Conservation (phyloP, 2,329 filamentous ascomycete species). For the Pyricularia sp. region DNA sequence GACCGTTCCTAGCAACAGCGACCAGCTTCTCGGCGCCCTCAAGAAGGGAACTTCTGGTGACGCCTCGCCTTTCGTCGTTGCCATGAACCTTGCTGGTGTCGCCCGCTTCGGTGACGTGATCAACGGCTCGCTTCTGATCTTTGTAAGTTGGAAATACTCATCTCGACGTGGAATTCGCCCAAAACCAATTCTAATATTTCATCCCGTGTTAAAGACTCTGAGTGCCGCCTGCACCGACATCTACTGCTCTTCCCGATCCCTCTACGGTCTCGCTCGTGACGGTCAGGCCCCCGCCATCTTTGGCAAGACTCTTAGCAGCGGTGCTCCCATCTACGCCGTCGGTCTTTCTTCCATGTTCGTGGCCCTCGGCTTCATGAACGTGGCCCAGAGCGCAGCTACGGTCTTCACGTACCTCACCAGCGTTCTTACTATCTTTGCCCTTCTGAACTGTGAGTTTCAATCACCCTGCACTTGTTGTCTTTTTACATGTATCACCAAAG, state of each 20-base stretch:
- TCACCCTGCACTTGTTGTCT: slow-evolving; percentile 50
- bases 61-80: not conserved
- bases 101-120: not conserved
- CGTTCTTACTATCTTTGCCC: slow-evolving; percentile 33
- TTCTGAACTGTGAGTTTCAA: slow-evolving; percentile 18
- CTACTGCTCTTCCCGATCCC: not conserved
- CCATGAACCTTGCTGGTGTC: not conserved
- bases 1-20: not conserved
- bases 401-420: slow-evolving; percentile 3
- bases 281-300: not conserved
- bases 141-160: not conserved
- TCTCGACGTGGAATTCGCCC: too few species aligned
- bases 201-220: not conserved
- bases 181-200: not conserved
- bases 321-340: not conserved
- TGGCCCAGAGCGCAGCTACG: not conserved
- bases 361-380: not conserved
- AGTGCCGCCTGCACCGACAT: not conserved
- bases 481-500: not conserved
- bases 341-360: not conserved
- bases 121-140: not conserved
- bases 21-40: not conserved
- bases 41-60: not conserved
- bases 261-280: not conserved
- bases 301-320: not conserved